Conservation (phyloP, 306 rosid species). For the Aeschynomene evenia region DNA sequence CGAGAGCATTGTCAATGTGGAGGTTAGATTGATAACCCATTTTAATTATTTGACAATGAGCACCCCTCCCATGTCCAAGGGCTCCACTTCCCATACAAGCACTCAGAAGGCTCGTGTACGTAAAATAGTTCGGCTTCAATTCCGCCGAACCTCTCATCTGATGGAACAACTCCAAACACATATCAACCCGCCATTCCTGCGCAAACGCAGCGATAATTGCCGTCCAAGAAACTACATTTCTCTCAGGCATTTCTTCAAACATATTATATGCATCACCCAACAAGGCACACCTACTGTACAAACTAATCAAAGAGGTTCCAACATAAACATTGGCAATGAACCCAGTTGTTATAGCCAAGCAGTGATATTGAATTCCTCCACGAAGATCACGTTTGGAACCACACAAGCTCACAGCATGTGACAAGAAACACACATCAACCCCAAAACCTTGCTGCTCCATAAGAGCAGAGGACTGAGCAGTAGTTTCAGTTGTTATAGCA, state of each 20-base stretch:
- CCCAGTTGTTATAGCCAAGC: constrained; percentile 60
- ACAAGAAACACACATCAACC: constrained; percentile 52
- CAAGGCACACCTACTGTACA: constrained; percentile 58
- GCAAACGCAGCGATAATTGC: constrained; percentile 73
- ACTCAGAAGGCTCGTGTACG: constrained; percentile 62
- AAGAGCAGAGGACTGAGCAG: constrained; percentile 31
- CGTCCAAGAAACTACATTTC: constrained; percentile 83
- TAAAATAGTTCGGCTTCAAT: constrained; percentile 64
- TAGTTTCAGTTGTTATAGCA: constrained; percentile 1
- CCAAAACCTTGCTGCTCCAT: constrained; percentile 36
- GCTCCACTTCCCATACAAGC: constrained; percentile 88
- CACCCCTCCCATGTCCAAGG: constrained; percentile 69
- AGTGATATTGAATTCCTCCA: constrained; percentile 74
- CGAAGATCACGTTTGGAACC: constrained; percentile 46
- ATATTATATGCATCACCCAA: constrained; percentile 43
- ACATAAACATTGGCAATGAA: constrained; percentile 62
- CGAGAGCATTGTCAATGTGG: constrained; percentile 62
- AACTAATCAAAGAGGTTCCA: constrained; percentile 71
- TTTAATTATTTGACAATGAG: constrained; percentile 61
- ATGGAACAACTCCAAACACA: constrained; percentile 62
- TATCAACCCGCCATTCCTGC: constrained; percentile 59
- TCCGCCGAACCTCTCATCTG: constrained; percentile 42
- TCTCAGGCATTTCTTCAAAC: constrained; percentile 77
- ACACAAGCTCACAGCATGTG: constrained; percentile 55
- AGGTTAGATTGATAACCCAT: constrained; percentile 57